A percentile compares a stretch with the other conserved stretches of the same genome.
Conservation (phyloP, 2,329 filamentous ascomycete genomes). For the Colletotrichum viniferum region DNA sequence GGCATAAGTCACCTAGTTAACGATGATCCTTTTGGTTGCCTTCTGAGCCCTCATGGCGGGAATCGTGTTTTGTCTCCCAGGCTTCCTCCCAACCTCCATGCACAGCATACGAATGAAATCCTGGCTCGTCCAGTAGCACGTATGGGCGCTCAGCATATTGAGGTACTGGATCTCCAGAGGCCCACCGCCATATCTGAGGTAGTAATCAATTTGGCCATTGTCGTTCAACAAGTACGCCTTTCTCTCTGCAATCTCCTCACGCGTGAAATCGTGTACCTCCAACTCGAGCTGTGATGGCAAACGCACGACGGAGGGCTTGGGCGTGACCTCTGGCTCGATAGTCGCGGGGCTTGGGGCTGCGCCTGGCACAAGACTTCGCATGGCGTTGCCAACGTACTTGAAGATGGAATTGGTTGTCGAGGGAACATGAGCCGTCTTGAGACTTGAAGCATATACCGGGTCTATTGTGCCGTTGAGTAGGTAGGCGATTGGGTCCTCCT, state of each 20-base stretch:
- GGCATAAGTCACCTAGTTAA: not conserved
- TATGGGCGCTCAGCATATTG: slow-evolving; percentile 95
- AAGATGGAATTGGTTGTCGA: slow-evolving; percentile 70
- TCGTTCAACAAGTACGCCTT: slow-evolving; percentile 90
- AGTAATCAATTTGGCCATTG: slow-evolving; percentile 95
- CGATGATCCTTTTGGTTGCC: slow-evolving; percentile 37
- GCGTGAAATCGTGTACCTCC: slow-evolving; percentile 92
- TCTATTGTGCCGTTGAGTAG: slow-evolving; percentile 91
- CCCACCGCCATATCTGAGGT: slow-evolving; percentile 80
- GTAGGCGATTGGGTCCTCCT: slow-evolving; percentile 82
- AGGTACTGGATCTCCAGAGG: slow-evolving; percentile 94
- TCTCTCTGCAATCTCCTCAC: slow-evolving; percentile 90
- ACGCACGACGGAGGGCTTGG: slow-evolving; percentile 44
- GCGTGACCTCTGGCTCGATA: slow-evolving; percentile 27
- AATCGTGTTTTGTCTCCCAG: slow-evolving; percentile 66
- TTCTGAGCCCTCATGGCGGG: slow-evolving; percentile 65
- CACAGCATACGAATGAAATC: slow-evolving; percentile 94
- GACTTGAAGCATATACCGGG: slow-evolving; percentile 73
- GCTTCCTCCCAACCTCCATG: slow-evolving; percentile 79
- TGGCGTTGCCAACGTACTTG: slow-evolving; percentile 65
- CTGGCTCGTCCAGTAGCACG: slow-evolving; percentile 86
- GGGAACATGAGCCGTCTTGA: slow-evolving; percentile 82
- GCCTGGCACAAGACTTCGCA: slow-evolving; percentile 67
- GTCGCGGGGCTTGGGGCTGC: slow-evolving; percentile 29
- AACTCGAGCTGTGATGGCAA: slow-evolving; percentile 78